These are phyloP conservation scores for Aegilops tauschii DNA, from an alignment of 176 grass and related monocot genomes.

Conservation along the genomic window DNA sequence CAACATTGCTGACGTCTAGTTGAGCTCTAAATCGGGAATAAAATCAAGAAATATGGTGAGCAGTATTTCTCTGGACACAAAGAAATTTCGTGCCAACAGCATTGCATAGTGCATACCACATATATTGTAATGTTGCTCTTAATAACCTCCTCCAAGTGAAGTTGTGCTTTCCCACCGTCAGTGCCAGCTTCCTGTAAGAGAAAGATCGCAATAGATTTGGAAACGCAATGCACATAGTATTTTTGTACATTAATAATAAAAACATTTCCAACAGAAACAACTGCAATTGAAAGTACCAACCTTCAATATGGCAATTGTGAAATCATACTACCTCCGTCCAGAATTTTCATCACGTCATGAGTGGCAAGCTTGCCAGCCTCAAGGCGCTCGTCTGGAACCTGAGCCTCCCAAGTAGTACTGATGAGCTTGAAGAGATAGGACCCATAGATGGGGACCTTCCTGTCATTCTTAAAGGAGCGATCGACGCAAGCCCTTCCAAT, in stretches of 20 bases:
- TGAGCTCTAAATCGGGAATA: neutral
- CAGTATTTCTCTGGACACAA: neutral
- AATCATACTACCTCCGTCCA: conserved; percentile 38
- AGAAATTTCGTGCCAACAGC: conserved; percentile 4
- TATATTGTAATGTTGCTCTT: conserved; percentile 80
- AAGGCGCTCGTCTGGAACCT: too few species aligned
- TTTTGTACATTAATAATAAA: neutral
- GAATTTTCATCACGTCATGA: too few species aligned
- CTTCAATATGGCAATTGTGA: conserved; percentile 90
- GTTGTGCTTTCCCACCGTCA: conserved; percentile 76
- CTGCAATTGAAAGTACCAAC: conserved; percentile 20
- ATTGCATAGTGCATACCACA: conserved; percentile 63
- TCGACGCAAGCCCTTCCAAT: too few species aligned
- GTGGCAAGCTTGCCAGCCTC: too few species aligned
- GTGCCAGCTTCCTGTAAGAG: conserved; percentile 78
- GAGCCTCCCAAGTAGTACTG: too few species aligned
- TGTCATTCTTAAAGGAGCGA: too few species aligned
- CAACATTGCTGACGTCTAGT: neutral
- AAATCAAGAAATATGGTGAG: conserved; percentile 8
- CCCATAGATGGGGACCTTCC: too few species aligned
- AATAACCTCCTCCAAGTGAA: conserved; percentile 82
- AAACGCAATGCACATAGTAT: neutral
- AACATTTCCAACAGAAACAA: neutral
- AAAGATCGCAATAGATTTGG: conserved; percentile 14
- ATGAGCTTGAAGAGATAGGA: too few species aligned